A percentile compares a stretch with the other conserved stretches of the same genome.
phyloP scores from a whole-genome alignment of 345 rosid species.

The Brassica rapa region DNA sequence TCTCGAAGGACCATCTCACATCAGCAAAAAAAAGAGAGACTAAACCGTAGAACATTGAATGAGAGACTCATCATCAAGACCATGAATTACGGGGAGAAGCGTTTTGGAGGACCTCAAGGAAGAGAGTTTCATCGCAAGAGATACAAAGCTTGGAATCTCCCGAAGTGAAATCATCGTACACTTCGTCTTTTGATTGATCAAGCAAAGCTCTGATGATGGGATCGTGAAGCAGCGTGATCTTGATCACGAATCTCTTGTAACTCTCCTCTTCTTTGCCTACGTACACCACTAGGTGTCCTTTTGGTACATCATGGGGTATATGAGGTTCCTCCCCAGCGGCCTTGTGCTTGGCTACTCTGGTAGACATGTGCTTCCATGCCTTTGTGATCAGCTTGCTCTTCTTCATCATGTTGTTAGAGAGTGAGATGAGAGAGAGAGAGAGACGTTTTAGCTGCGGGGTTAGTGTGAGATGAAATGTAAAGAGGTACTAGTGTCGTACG shows the following conservation, averaged over 20 bases:
- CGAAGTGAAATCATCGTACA: slow-evolving; percentile 55
- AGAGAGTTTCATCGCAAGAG: slow-evolving; percentile 72
- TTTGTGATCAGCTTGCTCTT: slow-evolving; percentile 38
- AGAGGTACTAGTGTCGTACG: slow-evolving; percentile 38
- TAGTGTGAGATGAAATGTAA: slow-evolving; percentile 13
- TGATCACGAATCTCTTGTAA: slow-evolving; percentile 67
- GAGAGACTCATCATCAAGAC: slow-evolving; percentile 15
- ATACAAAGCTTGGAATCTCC: slow-evolving; percentile 68
- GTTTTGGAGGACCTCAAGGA: slow-evolving; percentile 62
- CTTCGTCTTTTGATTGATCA: slow-evolving; percentile 67
- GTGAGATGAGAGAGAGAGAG: slow-evolving; percentile 4
- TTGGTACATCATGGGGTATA: slow-evolving; percentile 83
- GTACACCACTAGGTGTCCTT: slow-evolving; percentile 79
- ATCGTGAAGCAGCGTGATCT: slow-evolving; percentile 60
- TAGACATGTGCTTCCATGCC: slow-evolving; percentile 42
- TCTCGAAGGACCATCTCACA: neutral
- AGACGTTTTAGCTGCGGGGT: slow-evolving; percentile 19
- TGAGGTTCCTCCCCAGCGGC: slow-evolving; percentile 9
- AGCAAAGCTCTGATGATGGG: slow-evolving; percentile 76
- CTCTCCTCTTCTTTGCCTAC: slow-evolving; percentile 59
- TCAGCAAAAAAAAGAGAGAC: neutral
- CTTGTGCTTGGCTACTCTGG: slow-evolving; percentile 10
- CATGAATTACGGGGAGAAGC: slow-evolving; percentile 27
- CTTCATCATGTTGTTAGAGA: slow-evolving; percentile 13
- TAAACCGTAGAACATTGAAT: neutral